Evolutionary conservation across 78 protist species (phyloP).

Genomic region (Neovahlkampfia damariscottae): DNA sequence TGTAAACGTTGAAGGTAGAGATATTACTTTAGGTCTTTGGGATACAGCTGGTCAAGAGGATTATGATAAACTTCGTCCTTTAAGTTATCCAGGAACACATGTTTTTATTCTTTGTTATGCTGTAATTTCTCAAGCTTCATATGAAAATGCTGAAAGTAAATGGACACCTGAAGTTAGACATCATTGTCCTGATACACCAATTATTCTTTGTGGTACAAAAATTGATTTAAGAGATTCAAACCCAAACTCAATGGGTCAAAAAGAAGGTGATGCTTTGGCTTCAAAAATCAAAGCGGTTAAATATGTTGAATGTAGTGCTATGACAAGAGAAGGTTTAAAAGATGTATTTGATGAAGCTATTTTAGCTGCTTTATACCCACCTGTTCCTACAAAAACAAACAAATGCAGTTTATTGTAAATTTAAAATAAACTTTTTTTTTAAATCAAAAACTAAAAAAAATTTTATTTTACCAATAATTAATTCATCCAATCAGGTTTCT

Average conservation of each 20-base stretch:
- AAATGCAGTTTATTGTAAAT: too few species aligned
- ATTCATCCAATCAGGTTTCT: too few species aligned
- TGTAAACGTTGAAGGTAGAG: background rate
- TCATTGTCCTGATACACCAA: slow-evolving; percentile 64
- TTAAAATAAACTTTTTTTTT: too few species aligned
- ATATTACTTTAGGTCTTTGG: slow-evolving; percentile 17
- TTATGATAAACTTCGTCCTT: background rate
- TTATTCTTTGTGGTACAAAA: slow-evolving; percentile 81
- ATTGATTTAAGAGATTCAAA: slow-evolving; percentile 41
- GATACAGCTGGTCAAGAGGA: slow-evolving; percentile 34
- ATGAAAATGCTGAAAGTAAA: slow-evolving; percentile 58
- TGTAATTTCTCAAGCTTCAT: slow-evolving; percentile 53
- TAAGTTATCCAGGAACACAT: background rate
- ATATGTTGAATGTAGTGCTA: slow-evolving; percentile 88
- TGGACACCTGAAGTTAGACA: slow-evolving; percentile 82
- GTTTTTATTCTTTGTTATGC: slow-evolving; percentile 70
- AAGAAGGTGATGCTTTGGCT: slow-evolving; percentile 51
- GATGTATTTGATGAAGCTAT: background rate
- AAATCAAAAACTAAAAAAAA: too few species aligned
- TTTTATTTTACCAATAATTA: too few species aligned
- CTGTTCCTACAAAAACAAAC: background rate
- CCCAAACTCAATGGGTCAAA: slow-evolving; percentile 32
- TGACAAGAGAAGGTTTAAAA: background rate
- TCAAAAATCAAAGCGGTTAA: slow-evolving; percentile 54
- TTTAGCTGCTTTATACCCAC: background rate